Conservation (phyloP, 164 flowering plant genomes). For the Liquidambar formosana region DNA sequence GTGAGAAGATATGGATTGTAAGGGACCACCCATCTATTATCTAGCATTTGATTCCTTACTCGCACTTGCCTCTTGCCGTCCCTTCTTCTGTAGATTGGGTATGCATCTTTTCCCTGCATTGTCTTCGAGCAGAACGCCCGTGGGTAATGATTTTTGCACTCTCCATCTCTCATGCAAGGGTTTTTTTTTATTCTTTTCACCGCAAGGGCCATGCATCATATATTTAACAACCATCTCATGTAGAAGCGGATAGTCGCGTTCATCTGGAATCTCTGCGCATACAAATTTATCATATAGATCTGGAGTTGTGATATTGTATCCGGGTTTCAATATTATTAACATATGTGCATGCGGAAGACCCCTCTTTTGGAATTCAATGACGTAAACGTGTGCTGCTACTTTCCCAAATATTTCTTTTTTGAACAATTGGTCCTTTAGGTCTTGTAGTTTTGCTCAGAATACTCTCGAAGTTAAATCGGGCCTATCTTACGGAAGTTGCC, state of each 20-base stretch:
- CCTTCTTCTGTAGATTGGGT: too few species aligned
- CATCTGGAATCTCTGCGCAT: conserved; percentile 12
- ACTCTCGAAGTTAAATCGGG: too few species aligned
- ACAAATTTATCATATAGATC: neutral
- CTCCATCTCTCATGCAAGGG: conserved; percentile 12
- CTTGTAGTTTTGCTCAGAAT: conserved; percentile 3
- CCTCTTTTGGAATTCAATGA: conserved; percentile 15
- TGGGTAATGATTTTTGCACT: too few species aligned
- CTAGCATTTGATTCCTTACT: neutral
- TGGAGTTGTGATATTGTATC: conserved; percentile 1
- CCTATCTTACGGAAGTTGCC: too few species aligned
- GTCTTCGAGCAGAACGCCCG: too few species aligned
- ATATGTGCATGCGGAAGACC: conserved; percentile 22
- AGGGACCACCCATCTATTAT: conserved; percentile 6
- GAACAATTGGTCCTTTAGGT: neutral
- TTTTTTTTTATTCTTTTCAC: neutral
- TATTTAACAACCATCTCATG: neutral
- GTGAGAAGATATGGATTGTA: conserved; percentile 6
- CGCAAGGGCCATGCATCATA: conserved; percentile 28
- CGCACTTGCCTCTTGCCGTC: neutral
- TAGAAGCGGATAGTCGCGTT: neutral
- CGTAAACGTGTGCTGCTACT: conserved; percentile 2
- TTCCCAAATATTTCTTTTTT: neutral
- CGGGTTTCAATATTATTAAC: neutral
- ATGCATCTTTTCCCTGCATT: too few species aligned